phyloP scores from a whole-genome alignment of 164 flowering plant genomes.

The Magnolia sinica region DNA sequence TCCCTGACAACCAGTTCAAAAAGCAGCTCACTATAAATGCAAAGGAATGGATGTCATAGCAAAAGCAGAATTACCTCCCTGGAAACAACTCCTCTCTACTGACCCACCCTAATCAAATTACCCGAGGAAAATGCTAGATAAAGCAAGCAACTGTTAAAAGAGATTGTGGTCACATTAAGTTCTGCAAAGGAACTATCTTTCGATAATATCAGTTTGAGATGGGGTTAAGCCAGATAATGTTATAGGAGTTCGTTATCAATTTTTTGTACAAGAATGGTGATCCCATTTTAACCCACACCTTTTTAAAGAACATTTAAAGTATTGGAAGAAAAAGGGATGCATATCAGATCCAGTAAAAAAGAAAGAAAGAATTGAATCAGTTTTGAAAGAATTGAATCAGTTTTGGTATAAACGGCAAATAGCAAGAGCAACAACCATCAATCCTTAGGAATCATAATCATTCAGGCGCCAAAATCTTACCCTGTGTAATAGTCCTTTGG shows the following conservation, averaged over 20 bases:
- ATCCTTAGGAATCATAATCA: neutral
- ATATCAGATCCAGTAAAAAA: neutral
- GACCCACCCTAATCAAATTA: neutral
- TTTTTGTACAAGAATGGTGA: neutral
- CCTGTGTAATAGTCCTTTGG: conserved; percentile 84
- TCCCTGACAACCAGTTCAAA: conserved; percentile 87
- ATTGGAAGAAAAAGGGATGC: neutral
- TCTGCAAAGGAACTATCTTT: neutral
- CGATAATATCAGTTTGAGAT: neutral
- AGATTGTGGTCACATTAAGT: neutral
- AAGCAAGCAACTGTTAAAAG: neutral
- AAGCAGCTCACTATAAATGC: conserved; percentile 41
- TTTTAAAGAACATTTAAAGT: neutral
- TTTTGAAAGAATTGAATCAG: neutral
- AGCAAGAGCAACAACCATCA: neutral
- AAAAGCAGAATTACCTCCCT: conserved; percentile 8
- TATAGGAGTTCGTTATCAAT: neutral
- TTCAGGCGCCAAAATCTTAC: conserved; percentile 33
- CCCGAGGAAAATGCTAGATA: neutral
- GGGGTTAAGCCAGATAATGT: neutral
- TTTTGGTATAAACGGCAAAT: neutral
- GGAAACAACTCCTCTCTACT: neutral
- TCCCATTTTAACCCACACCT: neutral
- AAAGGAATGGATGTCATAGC: conserved; percentile 13
- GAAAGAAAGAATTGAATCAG: neutral